These are phyloP conservation scores for Tuber microsphaerosporum DNA, from an alignment of 495 filamentous ascomycete species.

Conservation along the genomic window DNA sequence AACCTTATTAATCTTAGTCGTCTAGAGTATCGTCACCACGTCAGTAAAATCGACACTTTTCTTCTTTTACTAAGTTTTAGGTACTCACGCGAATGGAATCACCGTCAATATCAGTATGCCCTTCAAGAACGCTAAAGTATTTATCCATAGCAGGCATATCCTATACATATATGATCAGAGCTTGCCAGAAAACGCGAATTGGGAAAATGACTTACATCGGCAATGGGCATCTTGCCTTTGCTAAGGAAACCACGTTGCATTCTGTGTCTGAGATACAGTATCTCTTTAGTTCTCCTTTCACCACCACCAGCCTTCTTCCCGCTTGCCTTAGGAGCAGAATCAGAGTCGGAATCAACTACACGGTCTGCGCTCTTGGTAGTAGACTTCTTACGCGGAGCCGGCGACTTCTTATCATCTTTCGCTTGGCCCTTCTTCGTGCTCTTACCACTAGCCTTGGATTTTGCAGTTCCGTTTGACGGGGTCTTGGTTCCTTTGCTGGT, in stretches of 20 bases:
- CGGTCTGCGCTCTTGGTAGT: slow-evolving; percentile 33
- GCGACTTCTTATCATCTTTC: slow-evolving; percentile 36
- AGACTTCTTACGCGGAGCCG: slow-evolving; percentile 28
- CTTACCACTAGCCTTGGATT: slow-evolving; percentile 17
- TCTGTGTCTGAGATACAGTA: slow-evolving; percentile 32
- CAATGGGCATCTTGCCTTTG: slow-evolving; percentile 33
- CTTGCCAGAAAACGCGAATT: slow-evolving; percentile 5
- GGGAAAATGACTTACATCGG: slow-evolving; percentile 23
- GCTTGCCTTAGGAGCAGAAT: slow-evolving; percentile 21
- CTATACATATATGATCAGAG: slow-evolving; percentile 27
- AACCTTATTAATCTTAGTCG: slow-evolving; percentile 70
- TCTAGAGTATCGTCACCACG: slow-evolving; percentile 49
- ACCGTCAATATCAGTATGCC: slow-evolving; percentile 5
- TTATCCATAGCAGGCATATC: slow-evolving; percentile 36
- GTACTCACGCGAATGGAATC: neutral
- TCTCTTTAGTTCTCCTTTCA: slow-evolving; percentile 16
- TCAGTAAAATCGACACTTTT: neutral
- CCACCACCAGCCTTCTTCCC: slow-evolving; percentile 19
- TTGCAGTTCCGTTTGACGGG: slow-evolving; percentile 31
- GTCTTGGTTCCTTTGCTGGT: slow-evolving; percentile 35
- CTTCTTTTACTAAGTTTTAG: neutral
- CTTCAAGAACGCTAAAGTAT: slow-evolving; percentile 30
- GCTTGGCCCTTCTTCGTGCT: slow-evolving; percentile 46
- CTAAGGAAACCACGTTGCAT: slow-evolving; percentile 38
- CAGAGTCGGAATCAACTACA: slow-evolving; percentile 33